A percentile compares a stretch with the other conserved stretches of the same genome.
These are phyloP conservation scores for Arbutus unedo DNA, from an alignment of 148 eudicot genomes.

Conservation along the genomic window DNA sequence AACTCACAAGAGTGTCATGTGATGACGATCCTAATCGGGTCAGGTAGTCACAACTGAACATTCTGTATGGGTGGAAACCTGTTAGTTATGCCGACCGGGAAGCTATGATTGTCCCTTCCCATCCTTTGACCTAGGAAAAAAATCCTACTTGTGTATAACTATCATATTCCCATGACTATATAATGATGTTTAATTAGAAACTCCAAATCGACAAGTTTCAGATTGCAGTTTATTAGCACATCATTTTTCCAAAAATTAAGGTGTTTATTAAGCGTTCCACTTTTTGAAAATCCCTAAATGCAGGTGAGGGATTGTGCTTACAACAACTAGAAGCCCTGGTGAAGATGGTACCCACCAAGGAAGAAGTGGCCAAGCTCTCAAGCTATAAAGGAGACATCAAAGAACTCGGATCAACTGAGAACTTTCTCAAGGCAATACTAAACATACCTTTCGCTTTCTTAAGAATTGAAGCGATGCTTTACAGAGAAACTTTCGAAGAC, in stretches of 20 bases:
- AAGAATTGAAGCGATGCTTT: conserved; percentile 92
- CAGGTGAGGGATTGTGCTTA: conserved; percentile 77
- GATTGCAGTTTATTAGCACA: no score
- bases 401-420: conserved; percentile 82
- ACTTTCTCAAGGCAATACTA: conserved; percentile 60
- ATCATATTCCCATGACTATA: no score
- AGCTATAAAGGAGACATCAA: conserved; percentile 56
- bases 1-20: no score
- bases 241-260: neutral
- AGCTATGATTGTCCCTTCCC: no score
- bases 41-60: no score
- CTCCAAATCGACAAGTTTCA: no score
- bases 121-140: no score
- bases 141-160: no score
- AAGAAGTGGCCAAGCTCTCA: conserved; percentile 73
- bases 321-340: conserved; percentile 83
- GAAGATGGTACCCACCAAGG: conserved; percentile 93
- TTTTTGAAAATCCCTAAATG: neutral
- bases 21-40: no score
- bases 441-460: conserved; percentile 66
- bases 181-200: no score
- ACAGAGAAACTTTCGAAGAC: conserved; percentile 84
- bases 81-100: no score
- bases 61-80: no score
- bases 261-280: neutral